Base-by-base conservation (phyloP, 1,284 basidiomycete species). In the Irpex sp. region DNA sequence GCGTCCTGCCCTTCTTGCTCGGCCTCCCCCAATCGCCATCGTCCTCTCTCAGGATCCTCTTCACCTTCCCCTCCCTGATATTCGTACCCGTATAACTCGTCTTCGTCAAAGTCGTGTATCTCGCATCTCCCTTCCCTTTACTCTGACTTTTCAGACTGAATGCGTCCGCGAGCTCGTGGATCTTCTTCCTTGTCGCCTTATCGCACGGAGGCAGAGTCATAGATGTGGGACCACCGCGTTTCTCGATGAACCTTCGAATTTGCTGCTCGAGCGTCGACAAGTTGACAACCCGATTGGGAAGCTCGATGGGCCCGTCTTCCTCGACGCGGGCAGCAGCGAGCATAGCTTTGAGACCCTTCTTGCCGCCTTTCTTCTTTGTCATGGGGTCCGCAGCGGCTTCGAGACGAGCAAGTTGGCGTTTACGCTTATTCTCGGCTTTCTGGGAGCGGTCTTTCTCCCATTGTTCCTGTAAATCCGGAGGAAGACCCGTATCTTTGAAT, bases 381-480 rank as follows among this genome's bases (percentile, higher is more conserved):
- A 86, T 68, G 2, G 84, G 83, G 70, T 90, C 86, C 0, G 81
- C 75, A 5, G 83, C 85, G 0, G 72, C 71, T 56, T 83, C 78
- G 14, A 87, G 75, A 28, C 82, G 81, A 2, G 81, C 84, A 3
- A 83, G 75, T 1, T 80, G 82, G 3, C 93, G 85, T 45, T 82
- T 79, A 4, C 78, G 80, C 72, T 93, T 96, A 71, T 80, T 76
- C 62, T 86, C 86, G 0, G 92, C 92, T 73, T 96, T 97, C 75
- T 87, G 90, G 58, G 79, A 75, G 1, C 93, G 88, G 70, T 96
- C 94, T 58, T 82, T 82, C 62, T 86, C 82, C 93, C 93, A 96
- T 65, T 88, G 89, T 0, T 75, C 82, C 63, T 81, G 81, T 1
- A 97, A 79, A 8, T 88, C 82, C 1, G 77, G 71, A 0, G 90